Evolutionary conservation across 305 asterid genomes (phyloP).

Genomic region (Petunia hybrid): DNA sequence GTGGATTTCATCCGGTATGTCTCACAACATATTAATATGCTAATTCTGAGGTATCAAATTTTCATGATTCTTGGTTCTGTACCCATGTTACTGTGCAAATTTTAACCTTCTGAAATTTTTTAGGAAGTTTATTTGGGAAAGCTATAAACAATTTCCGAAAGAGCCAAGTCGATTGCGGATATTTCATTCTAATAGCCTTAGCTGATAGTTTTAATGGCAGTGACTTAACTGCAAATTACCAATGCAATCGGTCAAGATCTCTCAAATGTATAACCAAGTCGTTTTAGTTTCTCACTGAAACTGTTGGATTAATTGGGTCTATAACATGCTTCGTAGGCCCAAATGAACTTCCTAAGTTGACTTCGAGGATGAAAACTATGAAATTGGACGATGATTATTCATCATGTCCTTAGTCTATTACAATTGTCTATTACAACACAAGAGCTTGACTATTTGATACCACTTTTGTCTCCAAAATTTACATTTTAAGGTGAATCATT

Average conservation of each 20-base stretch:
- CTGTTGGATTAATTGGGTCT: conserved; percentile 27
- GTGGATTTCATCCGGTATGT: conserved; percentile 87
- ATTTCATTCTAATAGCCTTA: not conserved
- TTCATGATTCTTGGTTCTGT: conserved; percentile 20
- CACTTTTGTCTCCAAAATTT: conserved; percentile 5
- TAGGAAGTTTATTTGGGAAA: conserved; percentile 17
- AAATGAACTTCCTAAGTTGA: conserved; percentile 8
- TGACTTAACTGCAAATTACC: conserved; percentile 8
- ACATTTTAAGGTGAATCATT: conserved; percentile 18
- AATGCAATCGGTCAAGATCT: not conserved
- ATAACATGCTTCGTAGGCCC: not conserved
- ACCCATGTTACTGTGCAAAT: no score
- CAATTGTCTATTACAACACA: not conserved
- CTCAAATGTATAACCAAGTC: not conserved
- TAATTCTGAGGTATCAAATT: not conserved
- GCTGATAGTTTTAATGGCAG: conserved; percentile 7
- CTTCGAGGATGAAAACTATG: not conserved
- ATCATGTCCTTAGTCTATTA: not conserved
- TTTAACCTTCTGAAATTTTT: not conserved
- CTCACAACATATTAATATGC: not conserved
- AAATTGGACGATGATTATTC: conserved; percentile 14
- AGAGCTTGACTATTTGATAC: conserved; percentile 9
- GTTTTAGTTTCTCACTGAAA: conserved; percentile 25
- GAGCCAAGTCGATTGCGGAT: conserved; percentile 23
- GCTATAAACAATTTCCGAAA: conserved; percentile 3